Evolutionary conservation across 768 basidiomycete genomes (phyloP), one percentile per base, ranked within the genome.

Genomic region (Auricularia sp.): DNA sequence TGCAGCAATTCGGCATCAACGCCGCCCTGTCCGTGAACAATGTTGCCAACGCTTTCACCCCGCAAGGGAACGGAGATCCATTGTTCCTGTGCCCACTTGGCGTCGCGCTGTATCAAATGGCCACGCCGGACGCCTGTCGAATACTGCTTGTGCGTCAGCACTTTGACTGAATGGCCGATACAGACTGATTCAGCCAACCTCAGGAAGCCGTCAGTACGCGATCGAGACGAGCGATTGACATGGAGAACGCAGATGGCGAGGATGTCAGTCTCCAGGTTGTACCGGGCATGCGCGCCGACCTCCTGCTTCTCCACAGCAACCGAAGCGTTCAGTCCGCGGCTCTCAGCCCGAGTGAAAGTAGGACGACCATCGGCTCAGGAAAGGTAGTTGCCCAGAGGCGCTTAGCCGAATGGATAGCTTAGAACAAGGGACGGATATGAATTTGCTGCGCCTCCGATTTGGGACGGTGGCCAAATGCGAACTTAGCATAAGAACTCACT

Each of bases 21-120:
- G 74, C 83, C 63, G 83, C 83, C 63, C 79, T 85, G 79, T 77
- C 81, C 64, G 82, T 87, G 44, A 86, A 87, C 73, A 86, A 87
- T 69, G 80, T 86, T 69, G 82, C 81, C 67, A 88, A 88, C 68
- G 82, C 84, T 36, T 88, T 87, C 72, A 87, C 83, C 42, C 87
- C 86, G 47, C 86, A 88, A 74, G 87, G 86, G 62, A 80, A 80
- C 34, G 70, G 83, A 54, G 86, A 86, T 75, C 85, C 86, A 8
- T 74, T 88, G n/a, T 77, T 79, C 4, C 73, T 88, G 63, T 82
- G 84, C 62, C 78, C 82, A 42, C 79, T 88, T 56, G 84, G 82
- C 21, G 81, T 85, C 11, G 82, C 79, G 2, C 67, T 86, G 36
- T 87, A 86, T 70, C 86, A 86, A 70, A 77, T 81, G 42, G 84